Percentiles rank a stretch among this genome's conserved stretches.
phyloP scores from a whole-genome alignment of 495 filamentous ascomycete genomes.

The Penicillium flavigenum region DNA sequence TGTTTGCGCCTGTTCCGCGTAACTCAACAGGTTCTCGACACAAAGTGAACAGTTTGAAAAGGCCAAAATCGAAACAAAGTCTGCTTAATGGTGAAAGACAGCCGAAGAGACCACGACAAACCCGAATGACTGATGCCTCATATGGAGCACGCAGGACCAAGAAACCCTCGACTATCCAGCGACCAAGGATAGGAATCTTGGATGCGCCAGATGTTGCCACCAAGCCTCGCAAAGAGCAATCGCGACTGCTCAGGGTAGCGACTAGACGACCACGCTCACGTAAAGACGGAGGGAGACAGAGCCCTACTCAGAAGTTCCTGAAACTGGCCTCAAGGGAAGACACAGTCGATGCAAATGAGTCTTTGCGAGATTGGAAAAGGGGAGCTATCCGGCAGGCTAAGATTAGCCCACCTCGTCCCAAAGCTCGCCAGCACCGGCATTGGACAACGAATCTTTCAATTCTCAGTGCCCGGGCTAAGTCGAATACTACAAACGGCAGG shows the following conservation, averaged over 20 bases:
- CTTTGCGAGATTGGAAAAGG: conserved; percentile 72
- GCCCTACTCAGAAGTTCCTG: conserved; percentile 73
- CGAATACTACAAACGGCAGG: conserved; percentile 9
- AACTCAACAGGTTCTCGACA: conserved; percentile 23
- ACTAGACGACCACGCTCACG: conserved; percentile 64
- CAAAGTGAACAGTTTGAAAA: conserved; percentile 45
- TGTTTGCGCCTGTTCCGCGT: conserved; percentile 44
- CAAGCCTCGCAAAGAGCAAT: conserved; percentile 39
- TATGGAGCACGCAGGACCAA: conserved; percentile 34
- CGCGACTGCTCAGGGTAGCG: conserved; percentile 77
- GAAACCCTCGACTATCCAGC: conserved; percentile 16
- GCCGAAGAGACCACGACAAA: conserved; percentile 33
- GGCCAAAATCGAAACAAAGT: conserved; percentile 22
- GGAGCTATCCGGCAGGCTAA: conserved; percentile 59
- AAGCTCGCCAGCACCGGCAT: conserved; percentile 24
- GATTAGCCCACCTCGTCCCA: conserved; percentile 25
- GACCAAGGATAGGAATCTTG: conserved; percentile 64
- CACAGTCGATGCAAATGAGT: conserved; percentile 68
- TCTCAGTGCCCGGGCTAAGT: conserved; percentile 14
- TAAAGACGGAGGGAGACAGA: conserved; percentile 65
- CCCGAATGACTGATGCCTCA: conserved; percentile 34
- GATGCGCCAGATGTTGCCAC: conserved; percentile 59
- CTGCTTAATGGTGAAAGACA: conserved; percentile 16
- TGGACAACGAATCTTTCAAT: conserved; percentile 21
- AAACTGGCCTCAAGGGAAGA: conserved; percentile 67